Conservation (phyloP, 495 filamentous ascomycete species). For the Aspergillus cavernicola region DNA sequence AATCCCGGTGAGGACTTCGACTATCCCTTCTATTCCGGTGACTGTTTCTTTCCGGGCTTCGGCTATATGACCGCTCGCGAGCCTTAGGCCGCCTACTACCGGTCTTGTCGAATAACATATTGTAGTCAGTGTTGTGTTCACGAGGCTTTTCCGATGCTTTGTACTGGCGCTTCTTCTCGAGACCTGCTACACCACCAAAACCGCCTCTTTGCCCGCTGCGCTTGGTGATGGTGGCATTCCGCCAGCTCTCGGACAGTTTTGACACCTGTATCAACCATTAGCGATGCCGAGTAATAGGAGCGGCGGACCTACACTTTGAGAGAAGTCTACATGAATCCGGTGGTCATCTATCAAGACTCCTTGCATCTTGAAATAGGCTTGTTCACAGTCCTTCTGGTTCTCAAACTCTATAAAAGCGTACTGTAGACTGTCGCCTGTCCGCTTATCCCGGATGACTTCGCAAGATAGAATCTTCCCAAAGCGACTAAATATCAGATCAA, state of each 20-base stretch:
- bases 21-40: slow-evolving; percentile 39
- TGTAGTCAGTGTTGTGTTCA: slow-evolving; percentile 62
- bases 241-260: slow-evolving; percentile 86
- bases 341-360: slow-evolving; percentile 94
- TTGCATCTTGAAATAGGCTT: slow-evolving; percentile 98
- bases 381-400: slow-evolving; percentile 85
- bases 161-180: slow-evolving; percentile 92
- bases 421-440: slow-evolving; percentile 90
- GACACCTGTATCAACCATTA: slow-evolving; percentile 54
- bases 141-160: slow-evolving; percentile 57
- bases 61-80: slow-evolving; percentile 21
- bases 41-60: slow-evolving; percentile 23
- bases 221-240: slow-evolving; percentile 81
- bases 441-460: slow-evolving; percentile 92
- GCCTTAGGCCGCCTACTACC: slow-evolving; percentile 37
- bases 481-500: slow-evolving; percentile 92
- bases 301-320: slow-evolving; percentile 70
- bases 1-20: slow-evolving; percentile 45
- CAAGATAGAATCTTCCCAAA: slow-evolving; percentile 95
- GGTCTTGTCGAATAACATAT: slow-evolving; percentile 80
- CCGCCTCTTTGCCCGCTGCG: slow-evolving; percentile 68
- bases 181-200: slow-evolving; percentile 80
- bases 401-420: slow-evolving; percentile 98
- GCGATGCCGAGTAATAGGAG: background rate
- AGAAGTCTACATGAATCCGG: slow-evolving; percentile 97